A percentile compares a stretch with the other conserved stretches of the same genome.
phyloP scores from a whole-genome alignment of 2,329 filamentous ascomycete species.

The Botrytis tulipae region DNA sequence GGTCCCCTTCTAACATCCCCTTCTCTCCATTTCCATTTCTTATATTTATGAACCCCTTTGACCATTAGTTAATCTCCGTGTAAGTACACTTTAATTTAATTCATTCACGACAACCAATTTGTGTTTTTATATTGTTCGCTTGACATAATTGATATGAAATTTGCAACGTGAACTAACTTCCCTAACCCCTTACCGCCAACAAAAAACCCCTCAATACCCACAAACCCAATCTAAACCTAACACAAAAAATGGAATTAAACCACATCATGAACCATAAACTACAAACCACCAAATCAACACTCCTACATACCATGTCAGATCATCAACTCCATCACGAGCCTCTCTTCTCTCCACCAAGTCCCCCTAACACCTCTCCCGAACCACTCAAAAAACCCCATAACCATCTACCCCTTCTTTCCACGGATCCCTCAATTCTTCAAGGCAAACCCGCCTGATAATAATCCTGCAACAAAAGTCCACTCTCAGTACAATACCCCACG shows the following conservation, averaged over 20 bases:
- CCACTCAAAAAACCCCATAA: not conserved
- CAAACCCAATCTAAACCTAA: not conserved
- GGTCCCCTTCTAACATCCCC: not conserved
- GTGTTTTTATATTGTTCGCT: not conserved
- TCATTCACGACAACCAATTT: not conserved
- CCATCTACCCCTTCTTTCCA: not conserved
- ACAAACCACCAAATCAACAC: not conserved
- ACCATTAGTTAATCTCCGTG: not conserved
- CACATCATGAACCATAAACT: too few relatives aligned
- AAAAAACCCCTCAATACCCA: too few relatives aligned
- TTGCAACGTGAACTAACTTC: not conserved
- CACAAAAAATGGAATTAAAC: not conserved
- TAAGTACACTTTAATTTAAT: not conserved
- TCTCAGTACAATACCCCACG: slow-evolving; percentile 3
- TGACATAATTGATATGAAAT: not conserved
- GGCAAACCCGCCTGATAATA: not conserved
- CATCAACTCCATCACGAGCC: not conserved
- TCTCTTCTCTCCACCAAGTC: not conserved
- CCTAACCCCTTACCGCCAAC: not conserved
- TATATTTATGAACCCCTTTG: not conserved
- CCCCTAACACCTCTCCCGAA: too few relatives aligned
- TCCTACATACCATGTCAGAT: not conserved
- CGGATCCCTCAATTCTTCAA: not conserved
- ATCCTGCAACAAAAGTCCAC: slow-evolving; percentile 8
- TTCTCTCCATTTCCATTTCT: not conserved